Conservation (phyloP, 2,329 filamentous ascomycete species). For the Phialocephala sp. region DNA sequence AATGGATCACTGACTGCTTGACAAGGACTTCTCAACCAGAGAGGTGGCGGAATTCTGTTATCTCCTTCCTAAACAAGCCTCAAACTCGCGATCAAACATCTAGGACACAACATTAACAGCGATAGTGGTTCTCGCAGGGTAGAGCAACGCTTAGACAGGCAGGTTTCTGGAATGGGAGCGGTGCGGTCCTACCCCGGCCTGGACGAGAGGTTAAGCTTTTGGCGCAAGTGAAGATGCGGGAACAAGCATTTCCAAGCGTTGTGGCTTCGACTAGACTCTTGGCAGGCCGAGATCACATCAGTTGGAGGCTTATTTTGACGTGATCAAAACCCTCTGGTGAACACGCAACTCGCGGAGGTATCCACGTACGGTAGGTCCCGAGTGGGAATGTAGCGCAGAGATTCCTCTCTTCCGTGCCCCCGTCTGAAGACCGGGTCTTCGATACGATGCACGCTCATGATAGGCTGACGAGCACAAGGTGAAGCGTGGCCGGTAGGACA, state of each 20-base stretch:
- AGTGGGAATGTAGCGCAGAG: background rate
- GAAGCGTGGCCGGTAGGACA: constrained; percentile 1
- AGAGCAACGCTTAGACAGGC: background rate
- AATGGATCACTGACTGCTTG: background rate
- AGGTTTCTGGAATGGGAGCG: background rate
- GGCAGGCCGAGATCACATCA: too few species aligned
- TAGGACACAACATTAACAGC: background rate
- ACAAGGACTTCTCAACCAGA: background rate
- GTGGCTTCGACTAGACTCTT: background rate
- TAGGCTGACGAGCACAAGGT: background rate
- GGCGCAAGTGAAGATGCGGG: background rate
- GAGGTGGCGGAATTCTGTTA: background rate
- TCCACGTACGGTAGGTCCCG: background rate
- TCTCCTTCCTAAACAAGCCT: constrained; percentile 5
- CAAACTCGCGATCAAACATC: background rate
- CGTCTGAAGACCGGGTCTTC: background rate
- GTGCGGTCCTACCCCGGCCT: background rate
- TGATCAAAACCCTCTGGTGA: background rate
- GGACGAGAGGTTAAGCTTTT: background rate
- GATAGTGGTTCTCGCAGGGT: background rate
- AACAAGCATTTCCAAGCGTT: constrained; percentile 2
- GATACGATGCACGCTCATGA: background rate
- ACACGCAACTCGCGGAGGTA: background rate
- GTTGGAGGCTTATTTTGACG: background rate
- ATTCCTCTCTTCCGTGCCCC: background rate